Evolutionary conservation across 768 basidiomycete species (phyloP).

Genomic region (Phanerochaete sordida): DNA sequence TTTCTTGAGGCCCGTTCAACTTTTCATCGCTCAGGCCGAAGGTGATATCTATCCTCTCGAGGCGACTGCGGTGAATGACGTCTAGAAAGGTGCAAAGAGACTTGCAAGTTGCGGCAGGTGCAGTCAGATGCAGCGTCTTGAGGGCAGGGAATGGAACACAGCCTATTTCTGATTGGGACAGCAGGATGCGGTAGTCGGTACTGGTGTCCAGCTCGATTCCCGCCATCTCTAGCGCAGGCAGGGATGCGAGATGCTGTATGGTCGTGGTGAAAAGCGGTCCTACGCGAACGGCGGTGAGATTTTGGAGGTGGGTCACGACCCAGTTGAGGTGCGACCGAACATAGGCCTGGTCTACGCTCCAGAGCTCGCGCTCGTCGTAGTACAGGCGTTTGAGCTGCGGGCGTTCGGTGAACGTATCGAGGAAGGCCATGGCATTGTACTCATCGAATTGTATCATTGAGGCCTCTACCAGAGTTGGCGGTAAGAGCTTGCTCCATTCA

Average conservation of each 20-base stretch:
- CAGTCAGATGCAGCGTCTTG: neutral
- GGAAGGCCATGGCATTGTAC: neutral
- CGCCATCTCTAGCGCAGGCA: neutral
- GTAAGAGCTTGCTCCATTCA: neutral
- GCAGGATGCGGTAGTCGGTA: neutral
- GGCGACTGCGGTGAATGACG: neutral
- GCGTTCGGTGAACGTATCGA: neutral
- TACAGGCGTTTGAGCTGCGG: neutral
- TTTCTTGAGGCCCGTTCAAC: neutral
- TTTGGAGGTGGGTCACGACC: neutral
- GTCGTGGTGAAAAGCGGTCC: neutral
- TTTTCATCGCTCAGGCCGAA: neutral
- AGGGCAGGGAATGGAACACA: neutral
- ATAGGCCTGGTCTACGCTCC: neutral
- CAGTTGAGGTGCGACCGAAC: neutral
- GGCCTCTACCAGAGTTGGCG: neutral
- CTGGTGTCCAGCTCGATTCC: neutral
- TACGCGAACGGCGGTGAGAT: neutral
- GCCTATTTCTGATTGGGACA: neutral
- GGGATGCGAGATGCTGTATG: neutral
- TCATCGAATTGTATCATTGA: neutral
- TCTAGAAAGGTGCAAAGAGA: neutral
- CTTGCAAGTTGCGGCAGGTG: neutral
- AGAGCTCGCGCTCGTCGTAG: neutral
- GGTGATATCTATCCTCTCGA: neutral